A percentile compares a stretch with the other conserved stretches of the same genome.
These are phyloP conservation scores for Azolla pinnata DNA, from an alignment of 75 land plant species.

Conservation along the genomic window DNA sequence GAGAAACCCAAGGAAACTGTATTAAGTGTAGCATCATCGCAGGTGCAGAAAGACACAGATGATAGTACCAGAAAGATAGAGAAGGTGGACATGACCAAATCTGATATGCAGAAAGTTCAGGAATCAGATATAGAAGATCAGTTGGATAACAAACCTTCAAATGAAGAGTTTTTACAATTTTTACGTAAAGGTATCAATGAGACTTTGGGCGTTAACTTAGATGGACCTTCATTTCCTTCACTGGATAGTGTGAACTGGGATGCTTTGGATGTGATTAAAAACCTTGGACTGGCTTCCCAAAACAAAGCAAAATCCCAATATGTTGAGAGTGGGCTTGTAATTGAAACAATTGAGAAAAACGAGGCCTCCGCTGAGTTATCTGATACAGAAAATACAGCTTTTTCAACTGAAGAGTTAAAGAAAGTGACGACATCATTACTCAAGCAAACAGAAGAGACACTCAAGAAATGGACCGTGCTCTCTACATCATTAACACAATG, in stretches of 20 bases:
- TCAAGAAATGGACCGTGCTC: conserved; percentile 64
- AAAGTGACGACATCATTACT: conserved; percentile 45
- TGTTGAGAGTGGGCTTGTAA: conserved; percentile 68
- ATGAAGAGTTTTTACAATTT: conserved; percentile 50
- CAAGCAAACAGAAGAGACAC: conserved; percentile 56
- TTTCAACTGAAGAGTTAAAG: conserved; percentile 38
- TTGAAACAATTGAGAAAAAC: conserved; percentile 13
- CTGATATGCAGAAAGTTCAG: too few relatives aligned
- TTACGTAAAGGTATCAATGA: conserved; percentile 38
- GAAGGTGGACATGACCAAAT: too few relatives aligned
- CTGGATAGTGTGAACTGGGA: conserved; percentile 55
- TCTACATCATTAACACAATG: conserved; percentile 34
- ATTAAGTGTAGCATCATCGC: not conserved
- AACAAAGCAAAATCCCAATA: conserved; percentile 58
- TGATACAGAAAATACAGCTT: conserved; percentile 1
- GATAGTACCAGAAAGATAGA: not conserved
- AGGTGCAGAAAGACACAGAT: not conserved
- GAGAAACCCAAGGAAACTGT: conserved; percentile 4
- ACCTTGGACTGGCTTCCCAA: conserved; percentile 39
- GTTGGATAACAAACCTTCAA: too few relatives aligned
- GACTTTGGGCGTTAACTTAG: conserved; percentile 32
- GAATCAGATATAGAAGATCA: not conserved
- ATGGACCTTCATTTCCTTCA: conserved; percentile 43
- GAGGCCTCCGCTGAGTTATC: not conserved
- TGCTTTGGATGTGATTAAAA: conserved; percentile 46